Evolutionary conservation across 306 rosid genomes (phyloP), one percentile per base, ranked within the genome.

Genomic region (Fragaria vesca): DNA sequence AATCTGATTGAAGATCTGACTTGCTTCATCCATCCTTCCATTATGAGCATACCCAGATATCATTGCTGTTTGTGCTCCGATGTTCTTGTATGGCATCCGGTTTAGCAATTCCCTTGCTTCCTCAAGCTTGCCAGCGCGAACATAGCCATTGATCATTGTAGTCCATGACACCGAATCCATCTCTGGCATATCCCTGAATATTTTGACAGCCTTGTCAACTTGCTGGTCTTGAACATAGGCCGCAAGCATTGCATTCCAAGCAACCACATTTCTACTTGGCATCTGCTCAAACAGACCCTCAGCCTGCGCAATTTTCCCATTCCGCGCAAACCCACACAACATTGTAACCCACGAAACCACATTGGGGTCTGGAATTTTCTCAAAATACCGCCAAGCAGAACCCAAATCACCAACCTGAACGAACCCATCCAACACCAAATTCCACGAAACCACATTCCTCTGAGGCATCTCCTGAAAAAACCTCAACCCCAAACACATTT

Each of bases 161-260:
- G 98, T 94, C 97, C 97, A 94, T 3, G 98, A 91, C 15, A 89
- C 89, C 71, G 87, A 81, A 83, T 94, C 94, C 78, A 72, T 89
- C 79, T 78, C 78, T 3, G 93, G 91, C 91, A 89, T 91, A 55
- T 86, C 81, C 75, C n/a, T 43, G 73, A 90, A 94, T 43, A 91
- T 51, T 66, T 72, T 76, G 68, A 85, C 77, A 58, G 98, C 96
- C 73, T 91, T 87, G 12, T 90, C 91, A 50, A 86, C 78, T 77
- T 91, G 91, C 47, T 73, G 76, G 71, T 88, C 87, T 77, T 86
- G 87, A 46, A 86, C 88, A 81, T 94, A 90, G 54, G 90, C 97
- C 34, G 88, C 85, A 67, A 94, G 86, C 93, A 94, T 91, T 50
- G 97, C 98, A 84, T 91, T 94, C 98, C 98, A 91, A 81, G 94